Base-by-base conservation (phyloP, 805 yeast genomes). In the Saccharomycopsis fermentans region DNA sequence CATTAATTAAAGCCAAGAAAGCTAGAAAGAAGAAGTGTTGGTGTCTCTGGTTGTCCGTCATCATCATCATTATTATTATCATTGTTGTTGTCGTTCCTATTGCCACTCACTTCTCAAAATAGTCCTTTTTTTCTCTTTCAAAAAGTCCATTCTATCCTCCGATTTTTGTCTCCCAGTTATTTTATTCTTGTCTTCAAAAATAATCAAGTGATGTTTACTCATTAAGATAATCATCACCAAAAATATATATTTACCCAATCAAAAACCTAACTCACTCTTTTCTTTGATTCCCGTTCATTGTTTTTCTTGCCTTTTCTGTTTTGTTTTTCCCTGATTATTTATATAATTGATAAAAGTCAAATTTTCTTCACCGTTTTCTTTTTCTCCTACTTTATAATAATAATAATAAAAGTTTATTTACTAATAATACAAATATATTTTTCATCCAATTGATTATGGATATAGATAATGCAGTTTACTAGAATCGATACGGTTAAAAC, bases 21-120 rank as follows among this genome's bases (percentile, higher is more conserved):
- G 95, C 96, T 57, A 84, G 99, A 78, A 89, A 77, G 72, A 90
- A 90, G 84, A 90, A 82, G 78, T 81, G 89, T 77, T 87, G 94
- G 83, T 87, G 96, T 70, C 77, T 81, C 68, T 74, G 84, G 73
- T 83, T 89, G 69, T 69, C 77, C 66, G 73, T 81, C 63, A 67
- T 83, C 58, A 77, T 87, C 64, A 70, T 86, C 59, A 75, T 80
- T 63, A 81, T 86, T 60, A 75, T 88, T 66, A 84, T 87, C 50
- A 82, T 83, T 63, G 83, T 81, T 58, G 80, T 85, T 65, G 90
- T 88, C 68, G 86, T 60, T 39, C 56, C 58, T 47, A 53, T 60
- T 52, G 62, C 60, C 12, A 60, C 58, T 6, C 58, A 60, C n/a
- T 58, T 54, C 51, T 54, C 57, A n/a, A 48, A 53, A 6, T 32